Conservation (phyloP, 495 filamentous ascomycete species). For the Massariosphaeria phaeospora region DNA sequence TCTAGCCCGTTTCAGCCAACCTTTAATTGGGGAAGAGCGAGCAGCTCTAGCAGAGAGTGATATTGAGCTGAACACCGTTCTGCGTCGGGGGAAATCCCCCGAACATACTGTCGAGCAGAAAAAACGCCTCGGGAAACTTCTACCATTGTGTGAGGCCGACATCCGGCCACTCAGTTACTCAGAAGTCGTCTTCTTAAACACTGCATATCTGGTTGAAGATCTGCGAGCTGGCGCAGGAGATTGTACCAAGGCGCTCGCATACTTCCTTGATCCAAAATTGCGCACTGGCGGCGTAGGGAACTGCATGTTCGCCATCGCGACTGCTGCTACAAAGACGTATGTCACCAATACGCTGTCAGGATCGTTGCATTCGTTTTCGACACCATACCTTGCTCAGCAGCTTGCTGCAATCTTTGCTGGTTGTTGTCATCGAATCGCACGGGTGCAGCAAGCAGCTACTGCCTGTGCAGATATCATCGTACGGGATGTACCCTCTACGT, state of each 20-base stretch:
- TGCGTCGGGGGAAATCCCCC: slow-evolving; percentile 72
- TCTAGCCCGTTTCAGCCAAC: slow-evolving; percentile 78
- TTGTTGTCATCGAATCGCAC: slow-evolving; percentile 86
- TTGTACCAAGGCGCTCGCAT: slow-evolving; percentile 78
- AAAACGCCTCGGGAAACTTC: slow-evolving; percentile 60
- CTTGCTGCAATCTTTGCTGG: slow-evolving; percentile 75
- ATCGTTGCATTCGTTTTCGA: slow-evolving; percentile 66
- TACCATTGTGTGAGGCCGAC: slow-evolving; percentile 69
- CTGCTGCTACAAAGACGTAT: slow-evolving; percentile 67
- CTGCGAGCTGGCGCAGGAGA: slow-evolving; percentile 76
- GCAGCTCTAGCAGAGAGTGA: slow-evolving; percentile 88
- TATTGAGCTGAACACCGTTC: slow-evolving; percentile 87
- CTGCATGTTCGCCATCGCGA: slow-evolving; percentile 80
- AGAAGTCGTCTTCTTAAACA: slow-evolving; percentile 83
- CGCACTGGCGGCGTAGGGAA: slow-evolving; percentile 70
- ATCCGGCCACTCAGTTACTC: slow-evolving; percentile 77
- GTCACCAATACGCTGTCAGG: slow-evolving; percentile 65
- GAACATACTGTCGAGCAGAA: slow-evolving; percentile 79
- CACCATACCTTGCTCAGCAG: slow-evolving; percentile 80
- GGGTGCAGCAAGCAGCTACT: slow-evolving; percentile 79
- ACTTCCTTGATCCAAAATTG: slow-evolving; percentile 88
- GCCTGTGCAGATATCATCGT: slow-evolving; percentile 81
- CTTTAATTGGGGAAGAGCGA: slow-evolving; percentile 75
- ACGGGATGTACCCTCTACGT: slow-evolving; percentile 72
- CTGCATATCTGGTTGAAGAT: slow-evolving; percentile 78